phyloP scores from a whole-genome alignment of 805 yeast species.

The Starmerella ratchasimensis region DNA sequence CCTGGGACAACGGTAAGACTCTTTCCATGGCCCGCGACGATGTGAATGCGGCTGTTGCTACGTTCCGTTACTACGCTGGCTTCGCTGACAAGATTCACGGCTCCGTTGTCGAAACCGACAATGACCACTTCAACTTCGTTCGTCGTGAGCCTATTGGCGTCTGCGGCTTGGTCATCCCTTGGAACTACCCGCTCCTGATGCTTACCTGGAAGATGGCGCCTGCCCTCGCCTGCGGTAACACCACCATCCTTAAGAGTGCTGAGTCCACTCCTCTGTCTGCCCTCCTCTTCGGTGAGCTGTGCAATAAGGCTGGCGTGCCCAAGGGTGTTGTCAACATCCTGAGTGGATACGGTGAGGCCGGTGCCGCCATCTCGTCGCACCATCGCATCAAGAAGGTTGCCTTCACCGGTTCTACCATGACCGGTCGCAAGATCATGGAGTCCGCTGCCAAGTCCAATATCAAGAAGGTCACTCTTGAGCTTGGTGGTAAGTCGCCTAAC shows the following conservation, averaged over 20 bases:
- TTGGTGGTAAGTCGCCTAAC: constrained; percentile 93
- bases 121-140: constrained; percentile 51
- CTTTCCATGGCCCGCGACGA: constrained; percentile 32
- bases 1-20: constrained; percentile 84
- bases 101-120: constrained; percentile 42
- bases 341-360: constrained; percentile 61
- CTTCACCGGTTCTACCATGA: constrained; percentile 85
- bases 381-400: constrained; percentile 68
- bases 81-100: constrained; percentile 63
- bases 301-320: constrained; percentile 58
- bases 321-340: constrained; percentile 62
- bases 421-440: constrained; percentile 69
- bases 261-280: constrained; percentile 65
- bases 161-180: constrained; percentile 56
- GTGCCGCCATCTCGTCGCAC: constrained; percentile 47
- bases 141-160: constrained; percentile 55
- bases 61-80: constrained; percentile 56
- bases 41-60: constrained; percentile 41
- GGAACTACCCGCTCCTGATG: constrained; percentile 62
- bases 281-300: constrained; percentile 37
- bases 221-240: constrained; percentile 69
- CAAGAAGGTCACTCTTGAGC: constrained; percentile 81
- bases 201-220: constrained; percentile 74
- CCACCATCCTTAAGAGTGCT: constrained; percentile 56
- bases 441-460: constrained; percentile 50